phyloP scores from a whole-genome alignment of 2,329 filamentous ascomycete genomes.

The Aspergillus unguis region DNA sequence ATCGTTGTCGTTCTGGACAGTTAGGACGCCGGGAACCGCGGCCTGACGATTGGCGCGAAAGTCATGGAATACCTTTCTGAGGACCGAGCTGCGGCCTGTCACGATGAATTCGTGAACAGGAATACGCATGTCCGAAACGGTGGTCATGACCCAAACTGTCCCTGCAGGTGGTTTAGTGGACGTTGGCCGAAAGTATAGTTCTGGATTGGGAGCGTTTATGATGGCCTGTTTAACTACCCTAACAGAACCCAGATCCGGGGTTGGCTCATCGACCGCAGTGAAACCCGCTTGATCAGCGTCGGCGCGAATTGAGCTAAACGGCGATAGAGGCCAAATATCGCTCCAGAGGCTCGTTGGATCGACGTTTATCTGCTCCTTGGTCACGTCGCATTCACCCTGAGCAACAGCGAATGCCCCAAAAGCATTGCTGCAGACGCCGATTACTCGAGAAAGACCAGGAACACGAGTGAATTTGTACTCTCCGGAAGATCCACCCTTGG shows the following conservation, averaged over 20 bases:
- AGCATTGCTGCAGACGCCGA: constrained; percentile 78
- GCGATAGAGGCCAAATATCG: constrained; percentile 67
- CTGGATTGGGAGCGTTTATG: constrained; percentile 46
- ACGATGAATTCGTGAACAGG: constrained; percentile 83
- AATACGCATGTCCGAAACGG: constrained; percentile 65
- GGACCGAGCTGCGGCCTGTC: constrained; percentile 65
- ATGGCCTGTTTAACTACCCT: constrained; percentile 40
- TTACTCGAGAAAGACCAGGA: constrained; percentile 79
- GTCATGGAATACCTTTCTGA: constrained; percentile 61
- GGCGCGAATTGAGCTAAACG: constrained; percentile 60
- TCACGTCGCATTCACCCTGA: constrained; percentile 78
- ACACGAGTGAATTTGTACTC: constrained; percentile 96
- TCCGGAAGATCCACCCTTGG: constrained; percentile 71
- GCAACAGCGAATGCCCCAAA: constrained; percentile 89
- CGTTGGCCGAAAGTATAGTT: constrained; percentile 36
- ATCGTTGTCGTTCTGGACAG: constrained; percentile 51
- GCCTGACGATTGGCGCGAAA: constrained; percentile 55
- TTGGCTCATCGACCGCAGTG: constrained; percentile 40
- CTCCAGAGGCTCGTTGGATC: constrained; percentile 68
- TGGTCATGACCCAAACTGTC: constrained; percentile 50
- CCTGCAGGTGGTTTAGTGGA: constrained; percentile 25
- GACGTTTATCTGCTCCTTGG: constrained; percentile 67
- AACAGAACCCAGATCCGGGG: constrained; percentile 17
- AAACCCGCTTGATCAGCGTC: constrained; percentile 37
- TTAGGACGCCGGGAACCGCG: constrained; percentile 59